Base-by-base conservation (phyloP, 345 rosid species). In the Salix caprea region DNA sequence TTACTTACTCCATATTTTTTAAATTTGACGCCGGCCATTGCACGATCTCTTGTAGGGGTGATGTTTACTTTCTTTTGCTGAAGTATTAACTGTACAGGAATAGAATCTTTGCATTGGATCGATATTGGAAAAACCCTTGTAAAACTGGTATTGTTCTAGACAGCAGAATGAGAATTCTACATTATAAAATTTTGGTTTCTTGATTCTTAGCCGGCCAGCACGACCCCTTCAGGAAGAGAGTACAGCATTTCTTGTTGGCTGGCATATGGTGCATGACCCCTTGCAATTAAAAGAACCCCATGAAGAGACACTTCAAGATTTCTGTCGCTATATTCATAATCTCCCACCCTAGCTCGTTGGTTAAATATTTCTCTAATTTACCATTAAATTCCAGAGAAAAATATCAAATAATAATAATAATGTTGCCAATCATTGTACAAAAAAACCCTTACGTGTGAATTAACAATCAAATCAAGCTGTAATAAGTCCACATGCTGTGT, bases 21-120 rank as follows among this genome's bases (percentile, higher is more conserved):
- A 5, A 19, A 11, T 46, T 48, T 73, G 40, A 54, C 74, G 58
- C 84, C 84, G 80, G 75, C 84, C 84, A 77, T 69, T 77, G 81
- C 84, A 81, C 81, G 84, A 80, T 81, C 64, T 77, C 36, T 30
- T 61, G 73, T 36, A 52, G 61, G 70, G 37, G 67, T 44, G 19
- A 18, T 60, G 70, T 74, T 16, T 13, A 15, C 7, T 6, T 16
- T 65, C 18, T 28, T 16, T 28, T 42, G 66, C 39, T 10, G 48
- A 30, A 36, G 13, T 10, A 26, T 37, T 18, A 11, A 14, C 6
- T 65, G 39, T 12, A 16, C 2, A 58, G 44, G 80, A 81, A 81
- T 76, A 69, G 73, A 72, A 81, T 81, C 80, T 48, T 72, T 68
- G 80, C 74, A 62, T 61, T 76, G 80, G 66, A 58, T 21, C 26